phyloP scores from a whole-genome alignment of 139 green algal genomes.

The Chlorella sp. region DNA sequence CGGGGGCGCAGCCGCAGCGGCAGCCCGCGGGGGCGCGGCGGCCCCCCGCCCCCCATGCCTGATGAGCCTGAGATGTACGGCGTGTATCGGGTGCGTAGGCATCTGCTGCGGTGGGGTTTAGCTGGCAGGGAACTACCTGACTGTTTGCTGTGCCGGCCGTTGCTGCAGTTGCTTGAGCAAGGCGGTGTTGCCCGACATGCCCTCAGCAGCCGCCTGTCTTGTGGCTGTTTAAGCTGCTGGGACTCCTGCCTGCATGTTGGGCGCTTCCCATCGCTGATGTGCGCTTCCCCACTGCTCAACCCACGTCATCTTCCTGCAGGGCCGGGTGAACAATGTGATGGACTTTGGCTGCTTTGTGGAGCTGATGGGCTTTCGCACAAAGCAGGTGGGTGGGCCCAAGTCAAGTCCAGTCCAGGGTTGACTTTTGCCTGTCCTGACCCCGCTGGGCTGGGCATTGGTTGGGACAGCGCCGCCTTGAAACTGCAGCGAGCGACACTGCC shows the following conservation, averaged over 20 bases:
- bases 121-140: no score
- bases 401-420: no score
- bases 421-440: no score
- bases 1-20: slow-evolving; percentile 1
- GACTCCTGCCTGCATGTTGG: no score
- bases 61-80: slow-evolving; percentile 78
- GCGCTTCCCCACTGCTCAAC: not conserved
- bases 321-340: slow-evolving; percentile 85
- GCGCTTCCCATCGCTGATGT: no score
- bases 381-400: slow-evolving; percentile 30
- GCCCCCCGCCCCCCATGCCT: slow-evolving; percentile 45
- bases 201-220: no score
- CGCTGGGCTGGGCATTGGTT: not conserved
- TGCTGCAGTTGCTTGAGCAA: not conserved
- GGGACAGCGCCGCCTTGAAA: no score
- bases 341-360: slow-evolving; percentile 98
- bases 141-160: not conserved
- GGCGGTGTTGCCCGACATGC: no score
- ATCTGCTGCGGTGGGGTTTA: no score
- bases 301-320: slow-evolving; percentile 47
- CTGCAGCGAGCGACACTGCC: no score
- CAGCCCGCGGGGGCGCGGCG: not conserved
- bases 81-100: slow-evolving; percentile 74
- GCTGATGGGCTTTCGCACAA: slow-evolving; percentile 74
- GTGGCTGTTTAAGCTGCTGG: no score